Conservation (phyloP, 2,329 filamentous ascomycete genomes). For the Neofusicoccum parvum region DNA sequence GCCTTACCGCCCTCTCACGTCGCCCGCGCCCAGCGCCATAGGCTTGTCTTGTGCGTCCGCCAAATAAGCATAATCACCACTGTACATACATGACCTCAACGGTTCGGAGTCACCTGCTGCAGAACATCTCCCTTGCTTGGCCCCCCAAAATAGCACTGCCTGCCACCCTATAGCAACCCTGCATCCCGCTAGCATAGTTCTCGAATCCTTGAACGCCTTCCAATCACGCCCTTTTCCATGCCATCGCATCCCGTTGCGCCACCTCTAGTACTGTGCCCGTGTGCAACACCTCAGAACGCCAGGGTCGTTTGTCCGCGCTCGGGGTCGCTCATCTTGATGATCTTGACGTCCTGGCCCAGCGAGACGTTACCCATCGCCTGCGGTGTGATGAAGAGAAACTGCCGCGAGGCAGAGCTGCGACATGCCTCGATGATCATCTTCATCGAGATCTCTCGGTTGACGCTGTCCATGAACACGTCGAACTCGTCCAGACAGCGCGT, state of each 20-base stretch:
- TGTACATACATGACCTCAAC: background rate
- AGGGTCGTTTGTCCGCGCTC: conserved; percentile 53
- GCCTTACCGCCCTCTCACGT: conserved; percentile 8
- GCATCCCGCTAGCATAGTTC: background rate
- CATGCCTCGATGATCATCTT: conserved; percentile 90
- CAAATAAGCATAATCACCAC: conserved; percentile 12
- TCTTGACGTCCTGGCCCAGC: conserved; percentile 71
- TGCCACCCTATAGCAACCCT: background rate
- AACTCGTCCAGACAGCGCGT: conserved; percentile 96
- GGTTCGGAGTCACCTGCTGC: background rate
- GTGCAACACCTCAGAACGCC: conserved; percentile 27
- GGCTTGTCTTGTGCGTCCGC: background rate
- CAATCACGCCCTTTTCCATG: background rate
- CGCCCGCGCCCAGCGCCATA: background rate
- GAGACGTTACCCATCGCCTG: conserved; percentile 70
- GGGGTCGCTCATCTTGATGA: conserved; percentile 65
- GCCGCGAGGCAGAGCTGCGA: conserved; percentile 80
- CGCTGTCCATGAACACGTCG: conserved; percentile 98
- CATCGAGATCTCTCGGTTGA: conserved; percentile 91
- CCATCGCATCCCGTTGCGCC: background rate
- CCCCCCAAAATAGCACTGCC: background rate
- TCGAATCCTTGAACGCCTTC: background rate
- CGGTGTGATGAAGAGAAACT: conserved; percentile 96
- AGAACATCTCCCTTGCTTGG: conserved; percentile 6
- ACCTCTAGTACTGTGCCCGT: background rate